Conservation (phyloP, 2,329 filamentous ascomycete genomes). For the Fusarium praegraminearum region DNA sequence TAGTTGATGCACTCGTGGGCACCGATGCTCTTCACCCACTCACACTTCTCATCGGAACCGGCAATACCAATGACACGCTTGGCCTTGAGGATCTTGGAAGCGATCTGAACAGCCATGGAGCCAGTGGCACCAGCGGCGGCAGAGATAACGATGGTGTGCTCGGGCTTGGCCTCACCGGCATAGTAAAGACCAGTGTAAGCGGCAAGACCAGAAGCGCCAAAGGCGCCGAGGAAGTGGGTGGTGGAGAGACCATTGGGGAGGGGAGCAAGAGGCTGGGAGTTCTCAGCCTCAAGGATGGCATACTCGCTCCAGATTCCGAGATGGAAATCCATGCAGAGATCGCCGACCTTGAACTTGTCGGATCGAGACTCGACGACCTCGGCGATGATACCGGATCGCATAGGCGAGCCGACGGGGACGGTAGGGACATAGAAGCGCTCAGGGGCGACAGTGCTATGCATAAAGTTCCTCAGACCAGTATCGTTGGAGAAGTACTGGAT, state of each 20-base stretch:
- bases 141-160: slow-evolving; percentile 48
- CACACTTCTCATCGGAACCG: slow-evolving; percentile 47
- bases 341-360: slow-evolving; percentile 44
- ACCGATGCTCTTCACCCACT: slow-evolving; percentile 47
- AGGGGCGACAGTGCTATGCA: slow-evolving; percentile 46
- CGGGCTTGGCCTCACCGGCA: slow-evolving; percentile 45
- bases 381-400: slow-evolving; percentile 48
- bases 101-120: slow-evolving; percentile 50
- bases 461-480: slow-evolving; percentile 48
- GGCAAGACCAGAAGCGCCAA: slow-evolving; percentile 47
- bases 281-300: slow-evolving; percentile 45
- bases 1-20: slow-evolving; percentile 49
- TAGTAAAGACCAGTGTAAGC: slow-evolving; percentile 46
- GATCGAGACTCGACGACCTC: slow-evolving; percentile 48
- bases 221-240: slow-evolving; percentile 49
- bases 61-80: slow-evolving; percentile 49
- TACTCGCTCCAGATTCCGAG: slow-evolving; percentile 48
- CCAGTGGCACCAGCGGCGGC: slow-evolving; percentile 48
- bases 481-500: slow-evolving; percentile 49
- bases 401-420: slow-evolving; percentile 46
- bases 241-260: slow-evolving; percentile 42
- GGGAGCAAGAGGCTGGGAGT: slow-evolving; percentile 42
- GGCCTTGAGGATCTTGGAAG: slow-evolving; percentile 46
- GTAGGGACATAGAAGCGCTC: slow-evolving; percentile 49
- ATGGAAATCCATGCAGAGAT: slow-evolving; percentile 49